Conservation (phyloP, 352 stramenopile genomes). For the Phytophthora pluvialis region DNA sequence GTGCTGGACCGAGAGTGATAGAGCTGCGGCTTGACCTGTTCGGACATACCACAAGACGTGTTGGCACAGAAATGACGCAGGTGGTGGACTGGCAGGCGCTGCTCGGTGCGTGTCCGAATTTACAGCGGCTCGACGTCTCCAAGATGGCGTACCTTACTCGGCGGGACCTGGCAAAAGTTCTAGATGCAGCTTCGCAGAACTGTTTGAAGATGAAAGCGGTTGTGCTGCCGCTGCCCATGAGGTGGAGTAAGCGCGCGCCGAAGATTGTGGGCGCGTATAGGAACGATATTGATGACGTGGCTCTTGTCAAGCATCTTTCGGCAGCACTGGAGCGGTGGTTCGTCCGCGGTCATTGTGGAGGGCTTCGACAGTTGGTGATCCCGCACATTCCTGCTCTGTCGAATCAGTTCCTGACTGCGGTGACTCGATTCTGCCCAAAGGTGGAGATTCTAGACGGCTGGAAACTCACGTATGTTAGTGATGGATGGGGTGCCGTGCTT, state of each 20-base stretch:
- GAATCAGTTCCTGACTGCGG: slow-evolving; percentile 45
- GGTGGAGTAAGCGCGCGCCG: slow-evolving; percentile 47
- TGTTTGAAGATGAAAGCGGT: slow-evolving; percentile 58
- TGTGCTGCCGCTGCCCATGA: slow-evolving; percentile 47
- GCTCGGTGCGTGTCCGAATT: slow-evolving; percentile 44
- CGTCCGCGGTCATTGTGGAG: slow-evolving; percentile 32
- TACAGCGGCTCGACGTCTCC: slow-evolving; percentile 57
- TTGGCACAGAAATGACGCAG: slow-evolving; percentile 38
- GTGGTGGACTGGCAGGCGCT: slow-evolving; percentile 47
- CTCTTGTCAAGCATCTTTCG: slow-evolving; percentile 37
- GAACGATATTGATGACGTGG: slow-evolving; percentile 35
- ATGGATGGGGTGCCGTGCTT: slow-evolving; percentile 50
- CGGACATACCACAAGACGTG: slow-evolving; percentile 43
- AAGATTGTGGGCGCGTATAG: slow-evolving; percentile 27
- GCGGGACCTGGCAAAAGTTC: slow-evolving; percentile 41
- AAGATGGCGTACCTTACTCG: slow-evolving; percentile 60
- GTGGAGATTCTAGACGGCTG: slow-evolving; percentile 65
- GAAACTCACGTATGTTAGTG: slow-evolving; percentile 60
- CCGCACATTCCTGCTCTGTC: slow-evolving; percentile 44
- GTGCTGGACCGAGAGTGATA: slow-evolving; percentile 34
- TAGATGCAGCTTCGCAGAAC: slow-evolving; percentile 42
- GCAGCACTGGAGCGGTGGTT: slow-evolving; percentile 52
- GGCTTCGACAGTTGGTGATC: slow-evolving; percentile 51
- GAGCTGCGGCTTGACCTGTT: slow-evolving; percentile 60
- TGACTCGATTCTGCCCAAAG: slow-evolving; percentile 51